Evolutionary conservation across 352 stramenopile genomes (phyloP).

Genomic region (Thraustochytrium sp.): DNA sequence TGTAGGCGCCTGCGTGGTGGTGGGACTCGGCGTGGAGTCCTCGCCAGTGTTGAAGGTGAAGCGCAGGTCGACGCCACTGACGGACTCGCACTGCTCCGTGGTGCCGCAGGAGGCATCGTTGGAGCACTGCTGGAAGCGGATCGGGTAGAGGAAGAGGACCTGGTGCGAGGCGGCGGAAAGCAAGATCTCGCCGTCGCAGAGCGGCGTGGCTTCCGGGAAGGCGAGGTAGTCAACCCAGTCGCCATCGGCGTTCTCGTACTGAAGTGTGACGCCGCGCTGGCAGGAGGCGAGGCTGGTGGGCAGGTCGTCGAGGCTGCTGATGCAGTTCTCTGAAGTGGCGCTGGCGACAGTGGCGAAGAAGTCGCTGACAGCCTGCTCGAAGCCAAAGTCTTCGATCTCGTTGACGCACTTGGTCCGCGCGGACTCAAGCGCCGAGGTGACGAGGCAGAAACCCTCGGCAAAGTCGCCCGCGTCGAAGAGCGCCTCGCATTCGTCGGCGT

Average conservation of each 20-base stretch:
- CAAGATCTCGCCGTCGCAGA: not conserved
- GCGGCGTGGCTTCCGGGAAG: not conserved
- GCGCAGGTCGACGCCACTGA: not conserved
- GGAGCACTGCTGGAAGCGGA: conserved; percentile 12
- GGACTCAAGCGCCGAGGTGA: not conserved
- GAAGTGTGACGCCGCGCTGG: not conserved
- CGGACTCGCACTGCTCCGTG: not conserved
- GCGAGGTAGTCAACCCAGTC: conserved; percentile 25
- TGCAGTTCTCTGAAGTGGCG: not conserved
- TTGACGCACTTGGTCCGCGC: not conserved
- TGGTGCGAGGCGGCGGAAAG: not conserved
- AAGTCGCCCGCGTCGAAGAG: not conserved
- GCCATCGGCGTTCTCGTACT: not conserved
- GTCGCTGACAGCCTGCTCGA: not conserved
- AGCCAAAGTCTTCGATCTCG: not conserved
- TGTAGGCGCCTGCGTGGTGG: no score
- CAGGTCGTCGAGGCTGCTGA: not conserved
- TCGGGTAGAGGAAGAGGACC: not conserved
- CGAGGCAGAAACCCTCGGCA: conserved; percentile 16
- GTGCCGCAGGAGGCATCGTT: not conserved
- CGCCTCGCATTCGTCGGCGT: not conserved
- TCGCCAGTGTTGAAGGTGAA: not conserved
- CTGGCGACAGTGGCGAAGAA: not conserved
- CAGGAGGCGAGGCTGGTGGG: not conserved
- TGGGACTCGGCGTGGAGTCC: no score